Evolutionary conservation across 202 grass and related monocot genomes (phyloP).

Genomic region (Musa balbisiana): DNA sequence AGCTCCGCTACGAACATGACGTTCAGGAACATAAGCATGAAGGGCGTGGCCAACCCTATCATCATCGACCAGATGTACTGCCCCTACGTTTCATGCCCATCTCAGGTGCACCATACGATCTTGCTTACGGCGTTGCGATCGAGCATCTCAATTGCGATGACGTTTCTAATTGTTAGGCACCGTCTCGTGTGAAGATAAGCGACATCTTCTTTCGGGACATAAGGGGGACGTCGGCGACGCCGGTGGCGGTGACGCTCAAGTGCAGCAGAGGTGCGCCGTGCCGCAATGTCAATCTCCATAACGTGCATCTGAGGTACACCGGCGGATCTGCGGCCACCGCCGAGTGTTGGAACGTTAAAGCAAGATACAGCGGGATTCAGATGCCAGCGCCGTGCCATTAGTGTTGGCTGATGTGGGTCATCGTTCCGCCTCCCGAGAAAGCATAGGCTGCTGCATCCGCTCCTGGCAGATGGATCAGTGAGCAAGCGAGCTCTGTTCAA

Average conservation of each 20-base stretch:
- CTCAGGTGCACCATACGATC: conserved; percentile 32
- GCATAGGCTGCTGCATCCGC: too few species aligned
- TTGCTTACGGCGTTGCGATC: background rate
- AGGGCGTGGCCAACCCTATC: conserved; percentile 49
- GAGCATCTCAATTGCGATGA: too few species aligned
- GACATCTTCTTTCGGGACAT: conserved; percentile 29
- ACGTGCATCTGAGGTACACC: conserved; percentile 21
- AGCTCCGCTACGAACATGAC: conserved; percentile 42
- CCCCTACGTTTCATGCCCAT: conserved; percentile 29
- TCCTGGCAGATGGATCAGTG: too few species aligned
- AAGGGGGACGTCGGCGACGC: conserved; percentile 25
- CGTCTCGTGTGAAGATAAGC: conserved; percentile 27
- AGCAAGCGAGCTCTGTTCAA: too few species aligned
- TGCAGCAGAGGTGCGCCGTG: conserved; percentile 32
- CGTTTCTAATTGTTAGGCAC: background rate
- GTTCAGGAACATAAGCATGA: conserved; percentile 49
- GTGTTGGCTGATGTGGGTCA: background rate
- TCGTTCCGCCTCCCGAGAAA: background rate
- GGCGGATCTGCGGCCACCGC: background rate
- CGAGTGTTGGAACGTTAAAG: conserved; percentile 10
- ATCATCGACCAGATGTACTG: conserved; percentile 79
- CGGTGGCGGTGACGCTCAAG: conserved; percentile 29
- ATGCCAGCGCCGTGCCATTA: background rate
- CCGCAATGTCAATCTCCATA: conserved; percentile 29
- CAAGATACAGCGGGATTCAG: background rate